phyloP scores from a whole-genome alignment of 2,329 filamentous ascomycete genomes.

The Xylaria sp. region DNA sequence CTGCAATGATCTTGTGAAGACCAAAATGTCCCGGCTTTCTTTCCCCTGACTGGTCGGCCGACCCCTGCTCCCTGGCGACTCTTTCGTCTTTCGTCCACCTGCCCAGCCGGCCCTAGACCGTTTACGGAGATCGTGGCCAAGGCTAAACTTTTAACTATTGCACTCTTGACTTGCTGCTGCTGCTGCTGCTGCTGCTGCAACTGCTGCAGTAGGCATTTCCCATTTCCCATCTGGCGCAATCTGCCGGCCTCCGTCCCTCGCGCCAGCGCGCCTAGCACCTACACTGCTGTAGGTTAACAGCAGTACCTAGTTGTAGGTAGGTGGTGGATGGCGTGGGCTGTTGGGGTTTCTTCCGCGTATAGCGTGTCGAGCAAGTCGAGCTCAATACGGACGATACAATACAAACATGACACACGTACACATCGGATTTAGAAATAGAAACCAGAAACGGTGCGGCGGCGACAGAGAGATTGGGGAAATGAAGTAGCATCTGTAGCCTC shows the following conservation, averaged over 20 bases:
- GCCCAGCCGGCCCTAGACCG: conserved; percentile 2
- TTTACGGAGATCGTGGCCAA: neutral
- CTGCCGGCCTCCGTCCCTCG: conserved; percentile 26
- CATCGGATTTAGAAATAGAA: conserved; percentile 21
- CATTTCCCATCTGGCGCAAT: conserved; percentile 18
- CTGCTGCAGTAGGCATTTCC: neutral
- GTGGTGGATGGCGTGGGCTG: conserved; percentile 12
- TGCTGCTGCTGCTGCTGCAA: too few relatives aligned
- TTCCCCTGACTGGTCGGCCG: conserved; percentile 28
- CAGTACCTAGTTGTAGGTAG: too few relatives aligned
- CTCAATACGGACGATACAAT: too few relatives aligned
- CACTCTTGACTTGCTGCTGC: neutral
- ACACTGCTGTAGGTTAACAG: too few relatives aligned
- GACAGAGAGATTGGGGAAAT: neutral
- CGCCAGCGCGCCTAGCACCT: too few relatives aligned
- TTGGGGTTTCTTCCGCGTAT: conserved; percentile 5
- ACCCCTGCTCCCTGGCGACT: conserved; percentile 22
- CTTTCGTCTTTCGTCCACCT: conserved; percentile 16
- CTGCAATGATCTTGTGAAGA: conserved; percentile 21
- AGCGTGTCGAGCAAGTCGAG: conserved; percentile 7
- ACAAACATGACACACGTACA: conserved; percentile 11
- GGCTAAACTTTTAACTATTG: neutral
- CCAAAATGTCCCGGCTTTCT: conserved; percentile 27
- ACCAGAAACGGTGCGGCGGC: conserved; percentile 23
- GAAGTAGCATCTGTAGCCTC: neutral